Base-by-base conservation (phyloP, 1,284 basidiomycete species). In the Tranzscheliella williamsii region DNA sequence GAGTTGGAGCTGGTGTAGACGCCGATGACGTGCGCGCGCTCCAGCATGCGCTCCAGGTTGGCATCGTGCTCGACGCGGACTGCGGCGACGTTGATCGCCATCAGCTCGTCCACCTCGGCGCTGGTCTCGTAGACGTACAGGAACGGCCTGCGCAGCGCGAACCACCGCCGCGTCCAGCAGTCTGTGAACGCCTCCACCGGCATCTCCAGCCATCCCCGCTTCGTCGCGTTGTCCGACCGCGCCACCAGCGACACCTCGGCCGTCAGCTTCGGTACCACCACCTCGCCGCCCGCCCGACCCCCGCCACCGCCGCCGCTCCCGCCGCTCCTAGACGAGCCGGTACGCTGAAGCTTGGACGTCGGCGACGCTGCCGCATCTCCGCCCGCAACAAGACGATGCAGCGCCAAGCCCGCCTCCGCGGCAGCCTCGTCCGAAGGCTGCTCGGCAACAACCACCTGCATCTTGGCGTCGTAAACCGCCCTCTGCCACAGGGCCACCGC, bases 1-100 rank as follows among this genome's bases (percentile, higher is more conserved):
- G 48, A 56, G 43, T 73, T 69, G 35, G 46, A 48, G 5, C 42
- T 11, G 7, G 70, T 67, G 35, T 70, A 74, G n/a, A 68, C 52
- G 6, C 58, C 63, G 26, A 75, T 70, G 16, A 72, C 58, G 36
- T 60, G 30, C 34, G 63, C 30, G 35, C 51, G 56, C 18, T 87
- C 89, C 35, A 95, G 83, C 49, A 97, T 82, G 32, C 81, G 79
- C 79, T 93, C 90, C 75, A 96, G 90, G 63, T 89, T 88, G 21
- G 88, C 85, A 72, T 90, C 91, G 60, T 85, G 85, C 72, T 91
- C 89, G 15, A 96, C 86, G 61, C 89, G 89, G 34, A 92, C 89
- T 24, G 87, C 87, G 20, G 82, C 83, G 37, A 97, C 83, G 75
- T 90, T 90, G 74, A 97, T 87, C 42, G 95, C 82, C 39, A 70